Evolutionary conservation across 768 basidiomycete genomes (phyloP).

Genomic region (Phanerochaete carnosa): DNA sequence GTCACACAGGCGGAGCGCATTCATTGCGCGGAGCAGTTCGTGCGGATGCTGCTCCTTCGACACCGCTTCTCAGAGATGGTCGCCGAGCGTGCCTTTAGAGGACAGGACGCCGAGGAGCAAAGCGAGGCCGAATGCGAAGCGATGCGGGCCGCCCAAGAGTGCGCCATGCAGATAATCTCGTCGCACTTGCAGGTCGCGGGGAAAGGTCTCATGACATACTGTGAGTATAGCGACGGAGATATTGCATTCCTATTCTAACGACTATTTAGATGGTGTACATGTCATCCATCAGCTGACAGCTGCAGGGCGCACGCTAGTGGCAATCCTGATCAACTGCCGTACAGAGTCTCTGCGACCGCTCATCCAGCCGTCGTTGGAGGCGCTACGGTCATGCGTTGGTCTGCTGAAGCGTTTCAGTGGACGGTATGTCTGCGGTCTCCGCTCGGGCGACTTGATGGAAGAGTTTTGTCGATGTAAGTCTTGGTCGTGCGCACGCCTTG

Average conservation of each 20-base stretch:
- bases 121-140: conserved; percentile 74
- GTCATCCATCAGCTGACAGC: conserved; percentile 95
- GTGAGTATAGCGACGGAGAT: conserved; percentile 44
- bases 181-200: conserved; percentile 83
- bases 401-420: conserved; percentile 87
- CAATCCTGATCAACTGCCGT: conserved; percentile 85
- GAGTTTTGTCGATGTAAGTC: conserved; percentile 90
- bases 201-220: conserved; percentile 92
- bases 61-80: conserved; percentile 80
- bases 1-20: conserved; percentile 86
- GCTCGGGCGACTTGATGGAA: conserved; percentile 91
- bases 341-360: conserved; percentile 71
- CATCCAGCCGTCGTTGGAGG: conserved; percentile 81
- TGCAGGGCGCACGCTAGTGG: conserved; percentile 87
- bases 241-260: background rate
- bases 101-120: conserved; percentile 47
- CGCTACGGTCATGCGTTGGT: conserved; percentile 82
- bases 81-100: conserved; percentile 57
- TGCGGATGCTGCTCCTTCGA: conserved; percentile 83
- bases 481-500: conserved; percentile 19
- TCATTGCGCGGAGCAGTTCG: conserved; percentile 85
- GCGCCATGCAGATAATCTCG: conserved; percentile 78
- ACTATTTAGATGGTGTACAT: conserved; percentile 76
- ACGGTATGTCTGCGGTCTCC: conserved; percentile 86
- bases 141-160: conserved; percentile 70